Base-by-base conservation (phyloP, 2,329 filamentous ascomycete species). In the Emergomyces orientalis region DNA sequence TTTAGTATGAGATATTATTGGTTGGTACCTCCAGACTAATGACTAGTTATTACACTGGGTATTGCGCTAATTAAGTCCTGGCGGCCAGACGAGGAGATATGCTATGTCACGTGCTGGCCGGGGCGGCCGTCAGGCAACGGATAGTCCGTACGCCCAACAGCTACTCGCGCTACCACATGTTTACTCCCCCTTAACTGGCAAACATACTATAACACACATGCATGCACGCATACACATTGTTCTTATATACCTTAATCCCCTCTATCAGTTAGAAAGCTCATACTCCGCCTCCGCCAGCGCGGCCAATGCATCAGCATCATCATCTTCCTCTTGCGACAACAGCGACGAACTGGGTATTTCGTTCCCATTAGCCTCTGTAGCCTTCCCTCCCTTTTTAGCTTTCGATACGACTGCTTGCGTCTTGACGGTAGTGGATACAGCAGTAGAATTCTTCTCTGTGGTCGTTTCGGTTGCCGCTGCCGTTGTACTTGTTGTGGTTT, bases 241-340 rank as follows among this genome's bases (percentile, higher is more conserved):
- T 9, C 11, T 8, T 22, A 37, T 37, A 55, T 55, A 55, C n/a
- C 19, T 8, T 7, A 19, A 52, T 32, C 8, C 27, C 7, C 25
- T 19, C 25, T 6, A 30, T 51, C 47, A 51, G 25, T 39, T 56
- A 32, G 47, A 39, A 61, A 47, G 41, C 45, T 63, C 63, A 41
- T 54, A 61, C 62, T 72, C 70, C 57, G 71, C 71, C 52, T 72
- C 73, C 41, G 71, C 72, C 43, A 79, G 67, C 56, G 74, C 75
- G 63, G 78, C 75, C 34, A 78, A 65, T 27, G 75, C 76, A 60
- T 78, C 78, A 22, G 74, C 65, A 43, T 71, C 70, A 64, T 79
- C 78, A 51, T 74, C 73, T 3, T 39, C 54, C 19, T 41, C 54
- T 41, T 57, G 34, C 22, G 32, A 25, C 22, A 37, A 27, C 11